Conservation (phyloP, 805 yeast species). For the Yarrowia sp. region DNA sequence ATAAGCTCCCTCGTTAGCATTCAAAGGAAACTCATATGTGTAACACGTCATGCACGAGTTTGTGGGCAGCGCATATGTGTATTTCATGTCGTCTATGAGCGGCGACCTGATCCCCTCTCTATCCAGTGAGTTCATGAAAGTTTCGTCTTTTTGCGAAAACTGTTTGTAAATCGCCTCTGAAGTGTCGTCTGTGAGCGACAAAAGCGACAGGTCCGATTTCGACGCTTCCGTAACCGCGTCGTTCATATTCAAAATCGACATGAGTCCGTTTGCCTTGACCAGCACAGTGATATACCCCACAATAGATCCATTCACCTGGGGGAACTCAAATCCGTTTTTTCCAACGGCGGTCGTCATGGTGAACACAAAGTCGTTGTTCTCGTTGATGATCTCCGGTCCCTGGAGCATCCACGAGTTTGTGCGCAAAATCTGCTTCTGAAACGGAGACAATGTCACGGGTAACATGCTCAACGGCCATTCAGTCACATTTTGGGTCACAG, state of each 20-base stretch:
- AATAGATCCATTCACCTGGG: slow-evolving; percentile 18
- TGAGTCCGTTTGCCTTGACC: slow-evolving; percentile 14
- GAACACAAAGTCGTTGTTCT: slow-evolving; percentile 21
- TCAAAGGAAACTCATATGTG: slow-evolving; percentile 40
- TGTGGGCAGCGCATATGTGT: slow-evolving; percentile 42
- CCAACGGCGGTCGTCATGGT: slow-evolving; percentile 32
- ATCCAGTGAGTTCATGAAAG: not conserved
- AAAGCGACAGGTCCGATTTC: slow-evolving; percentile 1
- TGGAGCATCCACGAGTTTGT: slow-evolving; percentile 22
- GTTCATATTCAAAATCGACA: slow-evolving; percentile 10
- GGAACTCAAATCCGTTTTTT: slow-evolving; percentile 32
- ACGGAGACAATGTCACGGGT: slow-evolving; percentile 4
- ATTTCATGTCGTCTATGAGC: slow-evolving; percentile 17
- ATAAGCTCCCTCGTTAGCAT: slow-evolving; percentile 19
- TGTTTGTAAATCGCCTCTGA: slow-evolving; percentile 13
- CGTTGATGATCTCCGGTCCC: slow-evolving; percentile 27
- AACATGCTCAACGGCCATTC: slow-evolving; percentile 17
- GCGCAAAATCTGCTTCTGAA: slow-evolving; percentile 18
- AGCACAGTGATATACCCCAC: slow-evolving; percentile 28
- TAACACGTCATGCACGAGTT: slow-evolving; percentile 41
- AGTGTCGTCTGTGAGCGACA: slow-evolving; percentile 20
- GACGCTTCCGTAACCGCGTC: slow-evolving; percentile 8
- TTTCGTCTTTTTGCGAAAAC: not conserved
- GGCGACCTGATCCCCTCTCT: slow-evolving; percentile 11
- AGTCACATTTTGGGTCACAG: slow-evolving; percentile 11